Evolutionary conservation across 1,139 yeast genomes (phyloP).

Genomic region (Schizosaccharomyces versatilis): DNA sequence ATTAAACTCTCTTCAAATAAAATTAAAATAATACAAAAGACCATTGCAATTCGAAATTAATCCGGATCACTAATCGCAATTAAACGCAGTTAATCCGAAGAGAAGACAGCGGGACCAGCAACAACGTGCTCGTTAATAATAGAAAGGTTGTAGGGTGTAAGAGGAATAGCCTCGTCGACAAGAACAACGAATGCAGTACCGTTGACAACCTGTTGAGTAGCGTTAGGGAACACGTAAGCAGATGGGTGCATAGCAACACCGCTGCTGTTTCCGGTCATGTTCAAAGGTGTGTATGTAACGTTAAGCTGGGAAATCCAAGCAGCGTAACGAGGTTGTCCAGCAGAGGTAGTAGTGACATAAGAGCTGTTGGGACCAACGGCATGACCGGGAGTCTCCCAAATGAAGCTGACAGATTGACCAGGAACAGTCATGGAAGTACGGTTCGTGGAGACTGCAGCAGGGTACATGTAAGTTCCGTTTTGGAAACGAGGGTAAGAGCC

Average conservation of each 20-base stretch:
- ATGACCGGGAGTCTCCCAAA: constrained; percentile 78
- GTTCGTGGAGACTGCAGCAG: constrained; percentile 8
- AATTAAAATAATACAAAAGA: too few relatives aligned
- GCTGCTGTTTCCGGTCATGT: constrained; percentile 5
- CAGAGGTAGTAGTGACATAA: constrained; percentile 26
- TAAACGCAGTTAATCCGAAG: constrained; percentile 5
- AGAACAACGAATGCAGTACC: constrained; percentile 11
- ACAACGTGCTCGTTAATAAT: constrained; percentile 10
- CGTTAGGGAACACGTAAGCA: constrained; percentile 8
- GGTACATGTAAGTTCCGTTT: constrained; percentile 3
- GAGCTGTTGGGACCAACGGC: constrained; percentile 61
- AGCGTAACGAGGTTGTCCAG: constrained; percentile 10
- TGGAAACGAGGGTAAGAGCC: constrained; percentile 5
- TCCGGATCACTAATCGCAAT: not conserved
- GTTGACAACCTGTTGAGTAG: constrained; percentile 8
- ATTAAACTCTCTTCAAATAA: too few relatives aligned
- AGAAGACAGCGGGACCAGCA: constrained; percentile 11
- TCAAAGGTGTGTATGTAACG: constrained; percentile 10
- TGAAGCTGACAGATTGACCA: constrained; percentile 25
- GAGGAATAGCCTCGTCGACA: constrained; percentile 8
- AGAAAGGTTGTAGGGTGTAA: constrained; percentile 10
- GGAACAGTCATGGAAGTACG: constrained; percentile 10
- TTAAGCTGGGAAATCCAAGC: constrained; percentile 12
- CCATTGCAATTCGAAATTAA: too few relatives aligned
- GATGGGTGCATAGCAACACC: constrained; percentile 10